phyloP scores from a whole-genome alignment of 345 rosid genomes.

The Mercurialis annua region DNA sequence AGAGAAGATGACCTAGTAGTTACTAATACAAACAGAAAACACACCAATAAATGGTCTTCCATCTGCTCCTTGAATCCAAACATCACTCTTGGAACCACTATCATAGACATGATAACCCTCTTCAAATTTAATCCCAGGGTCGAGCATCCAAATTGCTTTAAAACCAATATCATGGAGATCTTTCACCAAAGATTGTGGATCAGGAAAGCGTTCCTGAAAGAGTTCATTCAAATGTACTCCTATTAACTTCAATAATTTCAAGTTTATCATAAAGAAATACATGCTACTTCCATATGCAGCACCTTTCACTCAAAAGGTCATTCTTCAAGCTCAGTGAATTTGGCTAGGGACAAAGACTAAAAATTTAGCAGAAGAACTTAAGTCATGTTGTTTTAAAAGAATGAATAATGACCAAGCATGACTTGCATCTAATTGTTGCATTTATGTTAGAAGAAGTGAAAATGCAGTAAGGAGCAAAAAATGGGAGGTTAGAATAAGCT shows the following conservation, averaged over 20 bases:
- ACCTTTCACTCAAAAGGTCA: constrained; percentile 4
- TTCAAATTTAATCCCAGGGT: constrained; percentile 86
- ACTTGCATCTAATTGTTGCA: background rate
- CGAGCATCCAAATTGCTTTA: constrained; percentile 96
- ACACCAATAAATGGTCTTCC: constrained; percentile 67
- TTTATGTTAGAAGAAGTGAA: background rate
- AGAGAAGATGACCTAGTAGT: constrained; percentile 10
- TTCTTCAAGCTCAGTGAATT: background rate
- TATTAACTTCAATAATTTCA: background rate
- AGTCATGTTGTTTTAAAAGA: background rate
- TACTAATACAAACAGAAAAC: constrained; percentile 5
- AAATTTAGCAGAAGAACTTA: background rate
- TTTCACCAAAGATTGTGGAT: constrained; percentile 60
- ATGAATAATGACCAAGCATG: background rate
- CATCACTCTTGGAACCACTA: constrained; percentile 58
- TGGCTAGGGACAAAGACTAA: background rate
- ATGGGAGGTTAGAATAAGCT: background rate
- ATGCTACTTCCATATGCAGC: background rate
- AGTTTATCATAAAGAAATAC: background rate
- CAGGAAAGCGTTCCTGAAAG: constrained; percentile 60
- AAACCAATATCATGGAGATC: constrained; percentile 62
- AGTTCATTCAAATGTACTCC: constrained; percentile 4
- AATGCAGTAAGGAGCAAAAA: background rate
- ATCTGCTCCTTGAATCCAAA: constrained; percentile 66
- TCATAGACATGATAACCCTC: constrained; percentile 64